A percentile compares a stretch with the other conserved stretches of the same genome.
Conservation (phyloP, 164 flowering plant species). For the Platanus orientalis region DNA sequence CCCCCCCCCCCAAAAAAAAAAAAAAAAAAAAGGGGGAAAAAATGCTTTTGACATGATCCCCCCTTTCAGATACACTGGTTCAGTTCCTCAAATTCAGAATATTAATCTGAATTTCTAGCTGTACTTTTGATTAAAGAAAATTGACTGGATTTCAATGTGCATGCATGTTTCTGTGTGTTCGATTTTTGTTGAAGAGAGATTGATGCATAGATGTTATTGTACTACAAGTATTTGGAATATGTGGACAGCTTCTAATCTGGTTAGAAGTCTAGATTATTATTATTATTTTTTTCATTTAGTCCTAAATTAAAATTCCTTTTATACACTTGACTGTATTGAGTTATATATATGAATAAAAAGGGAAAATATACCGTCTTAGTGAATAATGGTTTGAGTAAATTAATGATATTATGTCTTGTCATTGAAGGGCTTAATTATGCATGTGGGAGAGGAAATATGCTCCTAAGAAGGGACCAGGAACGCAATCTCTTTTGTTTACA, state of each 20-base stretch:
- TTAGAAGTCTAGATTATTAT: not conserved
- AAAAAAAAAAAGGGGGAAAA: too few species aligned
- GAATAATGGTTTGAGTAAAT: not conserved
- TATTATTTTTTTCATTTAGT: too few species aligned
- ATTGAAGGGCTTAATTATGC: conserved; percentile 4
- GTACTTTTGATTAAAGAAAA: too few species aligned
- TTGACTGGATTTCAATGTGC: too few species aligned
- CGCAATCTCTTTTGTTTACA: not conserved
- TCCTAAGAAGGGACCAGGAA: conserved; percentile 5
- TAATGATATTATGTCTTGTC: conserved; percentile 3
- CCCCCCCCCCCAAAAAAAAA: too few species aligned
- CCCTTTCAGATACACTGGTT: too few species aligned
- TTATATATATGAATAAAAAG: not conserved
- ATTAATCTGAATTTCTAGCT: too few species aligned
- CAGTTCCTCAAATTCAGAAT: too few species aligned
- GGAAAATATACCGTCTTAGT: not conserved
- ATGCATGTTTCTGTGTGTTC: too few species aligned
- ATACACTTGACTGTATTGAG: not conserved
- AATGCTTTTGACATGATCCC: too few species aligned
- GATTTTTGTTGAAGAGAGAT: too few species aligned
- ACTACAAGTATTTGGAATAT: not conserved
- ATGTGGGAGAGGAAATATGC: not conserved
- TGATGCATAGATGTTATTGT: too few species aligned
- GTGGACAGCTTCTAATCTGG: not conserved
- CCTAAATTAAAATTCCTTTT: not conserved